A percentile compares a stretch with the other conserved stretches of the same genome.
phyloP scores from a whole-genome alignment of 2,329 filamentous ascomycete species.

The Ambrosiella xylebori region DNA sequence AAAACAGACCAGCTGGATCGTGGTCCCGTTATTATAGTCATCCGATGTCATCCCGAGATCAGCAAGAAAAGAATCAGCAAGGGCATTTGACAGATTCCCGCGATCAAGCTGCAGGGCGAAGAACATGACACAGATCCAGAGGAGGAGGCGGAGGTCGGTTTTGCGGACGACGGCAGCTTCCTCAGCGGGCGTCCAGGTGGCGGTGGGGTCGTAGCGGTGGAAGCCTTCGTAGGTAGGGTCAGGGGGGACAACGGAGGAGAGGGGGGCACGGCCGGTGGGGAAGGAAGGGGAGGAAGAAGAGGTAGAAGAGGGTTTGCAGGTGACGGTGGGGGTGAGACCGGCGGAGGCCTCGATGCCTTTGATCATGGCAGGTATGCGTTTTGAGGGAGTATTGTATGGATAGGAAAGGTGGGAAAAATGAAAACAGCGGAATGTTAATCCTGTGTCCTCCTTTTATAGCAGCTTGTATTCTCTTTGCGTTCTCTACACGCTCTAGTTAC shows the following conservation, averaged over 20 bases:
- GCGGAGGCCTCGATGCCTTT: constrained; percentile 9
- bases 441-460: too few relatives aligned
- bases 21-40: constrained; percentile 41
- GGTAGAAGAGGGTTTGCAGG: not conserved
- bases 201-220: constrained; percentile 25
- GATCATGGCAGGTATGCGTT: not conserved
- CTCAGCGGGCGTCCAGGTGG: constrained; percentile 37
- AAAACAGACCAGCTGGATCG: constrained; percentile 37
- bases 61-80: constrained; percentile 42
- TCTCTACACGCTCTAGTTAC: too few relatives aligned
- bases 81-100: constrained; percentile 44
- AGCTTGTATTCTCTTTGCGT: too few relatives aligned
- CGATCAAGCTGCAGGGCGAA: constrained; percentile 47
- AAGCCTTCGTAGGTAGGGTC: constrained; percentile 24
- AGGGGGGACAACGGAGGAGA: constrained; percentile 16
- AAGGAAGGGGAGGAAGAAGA: constrained; percentile 4
- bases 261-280: constrained; percentile 2
- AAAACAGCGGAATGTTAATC: not conserved
- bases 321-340: not conserved
- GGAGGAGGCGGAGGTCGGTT: constrained; percentile 25
- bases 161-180: constrained; percentile 35
- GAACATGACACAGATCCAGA: constrained; percentile 33
- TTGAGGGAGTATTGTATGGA: not conserved
- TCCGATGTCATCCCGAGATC: constrained; percentile 32
- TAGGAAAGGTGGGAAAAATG: not conserved